A percentile compares a stretch with the other conserved stretches of the same genome.
Evolutionary conservation across 805 yeast species (phyloP).

Genomic region (Lipomyces mesembrius): DNA sequence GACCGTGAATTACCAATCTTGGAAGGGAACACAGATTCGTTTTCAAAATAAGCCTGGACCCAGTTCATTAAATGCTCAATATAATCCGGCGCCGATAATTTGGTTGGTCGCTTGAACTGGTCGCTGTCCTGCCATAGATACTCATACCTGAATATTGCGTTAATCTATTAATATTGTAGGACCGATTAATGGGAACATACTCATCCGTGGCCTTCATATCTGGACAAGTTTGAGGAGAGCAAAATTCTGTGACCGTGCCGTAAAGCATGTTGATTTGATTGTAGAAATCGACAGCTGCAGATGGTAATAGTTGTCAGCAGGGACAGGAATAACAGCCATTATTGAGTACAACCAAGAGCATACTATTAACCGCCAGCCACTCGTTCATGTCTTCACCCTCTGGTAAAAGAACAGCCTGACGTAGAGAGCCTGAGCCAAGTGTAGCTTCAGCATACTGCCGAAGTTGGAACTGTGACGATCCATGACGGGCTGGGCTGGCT

Average conservation of each 20-base stretch:
- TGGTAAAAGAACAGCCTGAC: conserved; percentile 92
- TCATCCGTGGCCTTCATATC: conserved; percentile 97
- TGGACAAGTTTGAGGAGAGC: conserved; percentile 94
- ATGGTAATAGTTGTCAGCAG: neutral
- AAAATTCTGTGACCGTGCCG: conserved; percentile 93
- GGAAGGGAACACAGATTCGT: conserved; percentile 86
- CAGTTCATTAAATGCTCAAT: conserved; percentile 92
- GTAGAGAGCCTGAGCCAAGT: conserved; percentile 85
- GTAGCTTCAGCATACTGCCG: conserved; percentile 93
- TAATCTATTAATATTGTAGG: neutral
- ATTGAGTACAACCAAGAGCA: conserved; percentile 1
- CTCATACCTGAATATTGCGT: conserved; percentile 50
- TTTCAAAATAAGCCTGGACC: conserved; percentile 92
- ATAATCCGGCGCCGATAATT: conserved; percentile 92
- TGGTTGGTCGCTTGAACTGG: conserved; percentile 69
- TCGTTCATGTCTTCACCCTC: conserved; percentile 89
- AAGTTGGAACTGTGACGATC: conserved; percentile 50
- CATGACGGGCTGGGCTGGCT: conserved; percentile 43
- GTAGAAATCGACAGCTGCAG: conserved; percentile 84
- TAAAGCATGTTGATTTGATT: conserved; percentile 96
- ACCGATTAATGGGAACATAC: conserved; percentile 49
- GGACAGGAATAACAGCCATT: neutral
- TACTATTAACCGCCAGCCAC: conserved; percentile 88
- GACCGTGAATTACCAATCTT: conserved; percentile 61
- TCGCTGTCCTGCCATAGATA: conserved; percentile 91